Evolutionary conservation across 2,329 filamentous ascomycete genomes (phyloP).

Genomic region (Dothistroma septosporum): DNA sequence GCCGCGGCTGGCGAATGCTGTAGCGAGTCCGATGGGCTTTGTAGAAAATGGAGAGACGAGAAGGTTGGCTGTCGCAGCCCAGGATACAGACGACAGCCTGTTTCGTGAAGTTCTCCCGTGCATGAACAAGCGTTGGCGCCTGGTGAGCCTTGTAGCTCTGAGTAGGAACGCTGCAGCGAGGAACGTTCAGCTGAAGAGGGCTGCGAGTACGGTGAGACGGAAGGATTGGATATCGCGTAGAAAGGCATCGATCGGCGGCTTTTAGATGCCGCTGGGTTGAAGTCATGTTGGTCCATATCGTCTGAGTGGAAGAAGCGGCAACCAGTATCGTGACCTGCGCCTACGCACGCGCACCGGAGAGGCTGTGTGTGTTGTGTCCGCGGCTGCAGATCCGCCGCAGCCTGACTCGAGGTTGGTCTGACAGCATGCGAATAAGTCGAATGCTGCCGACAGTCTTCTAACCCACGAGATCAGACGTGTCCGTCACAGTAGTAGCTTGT

Average conservation of each 20-base stretch:
- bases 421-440: background rate
- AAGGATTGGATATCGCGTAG: constrained; percentile 13
- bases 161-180: constrained; percentile 7
- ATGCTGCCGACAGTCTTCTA: background rate
- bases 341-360: constrained; percentile 15
- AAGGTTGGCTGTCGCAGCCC: constrained; percentile 16
- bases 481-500: background rate
- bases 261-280: background rate
- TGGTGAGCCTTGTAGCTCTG: constrained; percentile 20
- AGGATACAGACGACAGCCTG: constrained; percentile 15
- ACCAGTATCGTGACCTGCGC: constrained; percentile 8
- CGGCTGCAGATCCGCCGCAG: background rate
- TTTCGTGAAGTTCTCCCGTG: constrained; percentile 21
- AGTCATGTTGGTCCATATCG: constrained; percentile 9
- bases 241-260: constrained; percentile 9
- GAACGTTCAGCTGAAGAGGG: constrained; percentile 6
- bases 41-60: constrained; percentile 1
- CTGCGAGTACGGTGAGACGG: constrained; percentile 9
- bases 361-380: background rate
- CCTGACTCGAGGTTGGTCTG: background rate
- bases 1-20: constrained; percentile 4
- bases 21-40: constrained; percentile 1
- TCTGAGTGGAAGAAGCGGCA: constrained; percentile 20
- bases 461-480: background rate
- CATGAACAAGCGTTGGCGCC: constrained; percentile 17